Conservation (phyloP, 1,284 basidiomycete genomes). For the Leccinum subrobustum region DNA sequence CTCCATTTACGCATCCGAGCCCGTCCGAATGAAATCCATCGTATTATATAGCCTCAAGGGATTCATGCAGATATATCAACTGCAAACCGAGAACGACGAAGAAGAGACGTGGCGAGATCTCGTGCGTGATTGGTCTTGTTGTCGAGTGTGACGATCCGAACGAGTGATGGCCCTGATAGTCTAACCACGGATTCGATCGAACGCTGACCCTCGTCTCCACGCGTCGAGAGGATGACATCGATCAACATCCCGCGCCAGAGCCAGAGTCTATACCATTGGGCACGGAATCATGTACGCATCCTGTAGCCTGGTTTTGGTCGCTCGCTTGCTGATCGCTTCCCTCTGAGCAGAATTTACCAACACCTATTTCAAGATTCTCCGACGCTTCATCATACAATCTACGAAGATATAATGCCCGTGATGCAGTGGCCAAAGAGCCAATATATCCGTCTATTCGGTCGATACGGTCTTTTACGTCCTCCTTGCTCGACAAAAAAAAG, state of each 20-base stretch:
- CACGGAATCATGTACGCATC: slow-evolving; percentile 21
- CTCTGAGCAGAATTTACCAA: slow-evolving; percentile 21
- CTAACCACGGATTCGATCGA: slow-evolving; percentile 72
- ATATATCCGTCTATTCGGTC: slow-evolving; percentile 9
- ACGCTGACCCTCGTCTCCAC: slow-evolving; percentile 58
- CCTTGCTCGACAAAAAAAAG: slow-evolving; percentile 7
- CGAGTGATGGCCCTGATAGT: slow-evolving; percentile 38
- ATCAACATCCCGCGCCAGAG: slow-evolving; percentile 12
- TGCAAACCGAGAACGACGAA: slow-evolving; percentile 79
- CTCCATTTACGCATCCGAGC: background rate
- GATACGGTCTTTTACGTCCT: slow-evolving; percentile 9
- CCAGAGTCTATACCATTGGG: slow-evolving; percentile 13
- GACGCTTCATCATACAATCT: slow-evolving; percentile 11
- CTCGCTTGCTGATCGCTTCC: slow-evolving; percentile 3
- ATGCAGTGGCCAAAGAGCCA: slow-evolving; percentile 6
- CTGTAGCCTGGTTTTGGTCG: background rate
- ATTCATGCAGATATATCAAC: slow-evolving; percentile 75
- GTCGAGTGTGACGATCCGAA: background rate
- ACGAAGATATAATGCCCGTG: slow-evolving; percentile 18
- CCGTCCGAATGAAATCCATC: slow-evolving; percentile 2
- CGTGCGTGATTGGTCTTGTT: slow-evolving; percentile 39
- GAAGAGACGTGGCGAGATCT: slow-evolving; percentile 81
- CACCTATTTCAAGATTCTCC: slow-evolving; percentile 5
- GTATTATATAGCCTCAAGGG: slow-evolving; percentile 59
- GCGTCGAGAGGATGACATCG: slow-evolving; percentile 50